A percentile compares a stretch with the other conserved stretches of the same genome.
phyloP scores from a whole-genome alignment of 1,284 basidiomycete species.

The Pterula multifida region DNA sequence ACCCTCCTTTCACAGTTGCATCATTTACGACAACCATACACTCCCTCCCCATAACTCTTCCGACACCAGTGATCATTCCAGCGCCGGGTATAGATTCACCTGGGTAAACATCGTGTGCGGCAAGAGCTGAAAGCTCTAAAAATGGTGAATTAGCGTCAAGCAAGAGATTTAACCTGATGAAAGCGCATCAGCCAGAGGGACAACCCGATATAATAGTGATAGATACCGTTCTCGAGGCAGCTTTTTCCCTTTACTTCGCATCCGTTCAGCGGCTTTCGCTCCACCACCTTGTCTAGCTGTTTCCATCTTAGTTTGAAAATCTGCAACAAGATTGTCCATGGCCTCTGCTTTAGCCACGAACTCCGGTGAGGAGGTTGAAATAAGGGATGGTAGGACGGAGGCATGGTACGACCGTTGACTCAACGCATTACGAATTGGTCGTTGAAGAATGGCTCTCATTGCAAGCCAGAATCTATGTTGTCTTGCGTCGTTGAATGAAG shows the following conservation, averaged over 20 bases:
- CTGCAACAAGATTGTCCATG: slow-evolving; percentile 58
- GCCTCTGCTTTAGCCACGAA: slow-evolving; percentile 51
- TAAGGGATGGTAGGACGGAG: slow-evolving; percentile 56
- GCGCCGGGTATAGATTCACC: slow-evolving; percentile 75
- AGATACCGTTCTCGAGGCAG: slow-evolving; percentile 76
- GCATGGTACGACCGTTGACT: slow-evolving; percentile 38
- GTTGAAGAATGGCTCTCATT: neutral
- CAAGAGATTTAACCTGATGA: slow-evolving; percentile 40
- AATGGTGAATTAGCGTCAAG: slow-evolving; percentile 86
- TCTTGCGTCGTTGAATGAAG: slow-evolving; percentile 5
- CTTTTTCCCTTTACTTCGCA: slow-evolving; percentile 73
- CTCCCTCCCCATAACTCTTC: slow-evolving; percentile 68
- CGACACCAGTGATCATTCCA: slow-evolving; percentile 86
- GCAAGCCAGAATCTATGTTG: neutral
- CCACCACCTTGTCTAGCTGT: slow-evolving; percentile 51
- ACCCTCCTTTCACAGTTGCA: slow-evolving; percentile 88
- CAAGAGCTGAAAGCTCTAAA: slow-evolving; percentile 77
- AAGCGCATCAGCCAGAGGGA: slow-evolving; percentile 3
- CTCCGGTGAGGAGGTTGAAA: slow-evolving; percentile 59
- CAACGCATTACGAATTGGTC: neutral
- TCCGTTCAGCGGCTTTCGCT: slow-evolving; percentile 62
- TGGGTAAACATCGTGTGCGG: slow-evolving; percentile 81
- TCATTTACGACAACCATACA: slow-evolving; percentile 91
- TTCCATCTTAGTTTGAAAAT: slow-evolving; percentile 47
- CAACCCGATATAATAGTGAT: neutral